Evolutionary conservation across 768 basidiomycete genomes (phyloP), one percentile per base, ranked within the genome.

Genomic region (Gyrodon lividus): DNA sequence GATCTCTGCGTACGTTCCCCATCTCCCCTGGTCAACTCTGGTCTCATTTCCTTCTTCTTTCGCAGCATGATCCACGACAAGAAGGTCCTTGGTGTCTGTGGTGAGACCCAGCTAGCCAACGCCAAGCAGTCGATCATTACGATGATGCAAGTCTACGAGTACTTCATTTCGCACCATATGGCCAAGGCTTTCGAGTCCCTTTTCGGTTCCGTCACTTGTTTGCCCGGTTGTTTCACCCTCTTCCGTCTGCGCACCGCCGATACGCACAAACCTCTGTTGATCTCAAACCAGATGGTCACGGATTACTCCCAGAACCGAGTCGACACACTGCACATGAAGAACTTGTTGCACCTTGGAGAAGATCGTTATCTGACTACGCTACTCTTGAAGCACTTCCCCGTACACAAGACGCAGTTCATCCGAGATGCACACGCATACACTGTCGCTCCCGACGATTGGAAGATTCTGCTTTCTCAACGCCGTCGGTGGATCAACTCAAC

Each of bases 401-500:
- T 79, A 45, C 87, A 84, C 80, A 98, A 96, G 79, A 97, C 93
- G 4, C 94, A 93, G 64, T 98, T 98, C 64, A 82, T 95, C 43
- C 85, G 92, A 5, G 94, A 97, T 60, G 95, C 97, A 1, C 87
- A 92, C 65, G 97, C 95, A 0, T 89, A 80, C 66, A 98, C 96
- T 0, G 89, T 98, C 14, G 96, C 96, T 3, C 96, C 96, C 0
- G 94, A 96, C 60, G 90, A 93, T 59, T 97, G 93, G 92, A 86
- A 85, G 67, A 86, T 98, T 22, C 70, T 99, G 46, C 74, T 99
- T 19, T 97, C 93, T 7, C 97, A 99, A 66, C 87, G 96, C 75
- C 89, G 96, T 72, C 90, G 97, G 61, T 99, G 97, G 96, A 99
- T 99, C 72, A 99, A 99, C 75, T 98, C 96, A 16, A 99, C 96